These are phyloP conservation scores for Fraxinus anomala DNA, from an alignment of 257 asterid species.

Conservation along the genomic window DNA sequence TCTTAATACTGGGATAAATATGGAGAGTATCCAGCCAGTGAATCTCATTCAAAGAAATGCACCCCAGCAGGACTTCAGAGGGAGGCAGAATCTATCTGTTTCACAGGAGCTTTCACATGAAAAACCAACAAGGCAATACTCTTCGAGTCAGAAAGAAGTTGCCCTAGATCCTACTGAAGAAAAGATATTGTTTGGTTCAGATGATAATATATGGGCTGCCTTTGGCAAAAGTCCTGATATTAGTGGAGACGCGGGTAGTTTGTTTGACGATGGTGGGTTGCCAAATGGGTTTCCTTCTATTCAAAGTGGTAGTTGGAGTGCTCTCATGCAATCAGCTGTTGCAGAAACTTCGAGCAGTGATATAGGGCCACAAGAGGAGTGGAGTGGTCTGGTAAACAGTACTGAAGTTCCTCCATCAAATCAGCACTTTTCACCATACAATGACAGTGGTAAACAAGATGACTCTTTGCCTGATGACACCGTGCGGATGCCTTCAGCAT, in stretches of 20 bases:
- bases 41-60: slow-evolving; percentile 48
- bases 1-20: slow-evolving; percentile 33
- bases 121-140: slow-evolving; percentile 37
- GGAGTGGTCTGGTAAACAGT: slow-evolving; percentile 66
- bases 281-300: slow-evolving; percentile 53
- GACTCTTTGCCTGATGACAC: slow-evolving; percentile 32
- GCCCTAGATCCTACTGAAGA: slow-evolving; percentile 88
- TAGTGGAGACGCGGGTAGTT: slow-evolving; percentile 57
- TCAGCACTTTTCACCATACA: slow-evolving; percentile 37
- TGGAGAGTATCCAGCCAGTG: slow-evolving; percentile 52
- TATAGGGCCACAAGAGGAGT: slow-evolving; percentile 58
- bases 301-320: slow-evolving; percentile 97
- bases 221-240: slow-evolving; percentile 57
- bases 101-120: slow-evolving; percentile 44
- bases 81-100: slow-evolving; percentile 46
- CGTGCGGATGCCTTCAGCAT: slow-evolving; percentile 37
- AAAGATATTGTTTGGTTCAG: slow-evolving; percentile 86
- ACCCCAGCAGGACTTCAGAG: slow-evolving; percentile 38
- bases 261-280: slow-evolving; percentile 51
- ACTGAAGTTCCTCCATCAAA: slow-evolving; percentile 42
- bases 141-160: slow-evolving; percentile 54
- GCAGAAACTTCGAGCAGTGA: slow-evolving; percentile 79
- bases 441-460: slow-evolving; percentile 44
- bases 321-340: slow-evolving; percentile 98
- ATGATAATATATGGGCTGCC: slow-evolving; percentile 78